These are phyloP conservation scores for Hymenoscyphus fructigenus DNA, from an alignment of 2,329 filamentous ascomycete genomes.

Conservation along the genomic window DNA sequence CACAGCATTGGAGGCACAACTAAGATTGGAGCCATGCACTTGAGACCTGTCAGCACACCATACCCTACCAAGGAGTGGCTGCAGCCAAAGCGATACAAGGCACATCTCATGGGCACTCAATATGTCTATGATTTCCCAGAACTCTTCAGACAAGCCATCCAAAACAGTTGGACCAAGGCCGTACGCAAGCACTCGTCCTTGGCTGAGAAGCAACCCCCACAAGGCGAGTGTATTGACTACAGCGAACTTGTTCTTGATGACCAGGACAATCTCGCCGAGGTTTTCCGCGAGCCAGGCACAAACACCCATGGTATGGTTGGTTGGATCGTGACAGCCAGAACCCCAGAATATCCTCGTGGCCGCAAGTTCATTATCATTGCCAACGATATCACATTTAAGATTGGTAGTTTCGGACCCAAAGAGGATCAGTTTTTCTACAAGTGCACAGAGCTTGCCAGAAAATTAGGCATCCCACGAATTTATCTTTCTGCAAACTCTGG, in stretches of 20 bases:
- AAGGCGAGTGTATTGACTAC: conserved; percentile 90
- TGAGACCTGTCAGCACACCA: conserved; percentile 85
- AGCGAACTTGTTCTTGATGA: conserved; percentile 95
- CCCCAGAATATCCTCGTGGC: conserved; percentile 91
- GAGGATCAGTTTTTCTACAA: conserved; percentile 99
- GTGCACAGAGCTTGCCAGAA: conserved; percentile 93
- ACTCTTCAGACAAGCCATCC: conserved; percentile 95
- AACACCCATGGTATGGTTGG: conserved; percentile 98
- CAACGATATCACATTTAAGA: conserved; percentile 99
- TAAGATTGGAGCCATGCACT: conserved; percentile 93
- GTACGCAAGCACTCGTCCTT: conserved; percentile 72
- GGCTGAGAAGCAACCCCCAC: conserved; percentile 75
- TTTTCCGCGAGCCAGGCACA: conserved; percentile 90
- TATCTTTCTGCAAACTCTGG: conserved; percentile 99
- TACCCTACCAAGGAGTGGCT: conserved; percentile 99
- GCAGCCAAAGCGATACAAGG: conserved; percentile 99
- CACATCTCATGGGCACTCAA: conserved; percentile 97
- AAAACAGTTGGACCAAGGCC: conserved; percentile 86
- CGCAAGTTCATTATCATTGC: conserved; percentile 93
- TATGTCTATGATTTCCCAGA: conserved; percentile 99
- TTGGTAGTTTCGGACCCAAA: conserved; percentile 92
- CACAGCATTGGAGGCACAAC: conserved; percentile 94
- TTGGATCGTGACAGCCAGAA: conserved; percentile 92
- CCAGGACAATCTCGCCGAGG: conserved; percentile 85
- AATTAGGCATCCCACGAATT: conserved; percentile 92